Evolutionary conservation across 495 filamentous ascomycete genomes (phyloP).

Genomic region (Amphirosellinia nigrospora): DNA sequence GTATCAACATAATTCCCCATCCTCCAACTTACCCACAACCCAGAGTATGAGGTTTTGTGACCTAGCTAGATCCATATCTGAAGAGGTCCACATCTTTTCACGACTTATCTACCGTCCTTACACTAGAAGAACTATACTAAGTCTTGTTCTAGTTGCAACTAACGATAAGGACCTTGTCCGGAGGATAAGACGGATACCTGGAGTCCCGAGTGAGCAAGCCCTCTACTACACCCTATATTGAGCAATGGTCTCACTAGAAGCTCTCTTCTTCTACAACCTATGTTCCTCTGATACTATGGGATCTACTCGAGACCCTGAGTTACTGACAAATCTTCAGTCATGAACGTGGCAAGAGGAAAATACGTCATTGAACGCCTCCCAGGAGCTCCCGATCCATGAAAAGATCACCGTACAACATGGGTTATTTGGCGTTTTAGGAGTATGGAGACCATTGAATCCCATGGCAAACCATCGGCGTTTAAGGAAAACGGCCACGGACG

Average conservation of each 20-base stretch:
- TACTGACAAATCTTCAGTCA: slow-evolving; percentile 43
- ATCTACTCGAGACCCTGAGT: slow-evolving; percentile 18
- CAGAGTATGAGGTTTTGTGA: too few relatives aligned
- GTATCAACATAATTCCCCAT: slow-evolving; percentile 13
- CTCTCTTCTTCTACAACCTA: not conserved
- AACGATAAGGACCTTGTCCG: slow-evolving; percentile 87
- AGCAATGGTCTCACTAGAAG: not conserved
- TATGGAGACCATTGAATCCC: not conserved
- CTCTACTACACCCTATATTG: not conserved
- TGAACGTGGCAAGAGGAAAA: slow-evolving; percentile 77
- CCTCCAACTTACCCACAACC: not conserved
- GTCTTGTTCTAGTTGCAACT: slow-evolving; percentile 73
- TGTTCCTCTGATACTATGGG: not conserved
- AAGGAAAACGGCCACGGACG: not conserved
- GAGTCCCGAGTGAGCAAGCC: slow-evolving; percentile 55
- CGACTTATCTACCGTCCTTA: not conserved
- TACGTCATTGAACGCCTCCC: slow-evolving; percentile 93
- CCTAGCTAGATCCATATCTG: not conserved
- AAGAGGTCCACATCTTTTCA: not conserved
- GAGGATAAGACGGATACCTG: slow-evolving; percentile 79
- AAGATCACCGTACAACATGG: not conserved
- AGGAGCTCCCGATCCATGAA: slow-evolving; percentile 62
- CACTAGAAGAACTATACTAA: slow-evolving; percentile 41
- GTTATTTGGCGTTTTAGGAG: slow-evolving; percentile 6
- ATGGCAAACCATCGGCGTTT: slow-evolving; percentile 20